Evolutionary conservation across 805 yeast genomes (phyloP).

Genomic region (Yarrowia sp.): DNA sequence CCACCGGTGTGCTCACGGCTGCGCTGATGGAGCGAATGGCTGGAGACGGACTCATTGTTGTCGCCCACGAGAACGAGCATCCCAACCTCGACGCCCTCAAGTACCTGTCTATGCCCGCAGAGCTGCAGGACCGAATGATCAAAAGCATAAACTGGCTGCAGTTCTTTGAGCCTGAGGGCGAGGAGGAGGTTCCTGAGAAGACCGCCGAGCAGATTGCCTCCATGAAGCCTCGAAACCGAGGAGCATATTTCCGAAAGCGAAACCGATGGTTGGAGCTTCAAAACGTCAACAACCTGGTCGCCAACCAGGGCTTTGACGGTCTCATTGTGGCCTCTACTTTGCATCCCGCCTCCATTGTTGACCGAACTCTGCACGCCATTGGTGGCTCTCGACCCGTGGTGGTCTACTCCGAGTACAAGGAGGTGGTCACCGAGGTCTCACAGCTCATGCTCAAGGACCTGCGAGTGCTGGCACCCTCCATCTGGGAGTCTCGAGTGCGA

Average conservation of each 20-base stretch:
- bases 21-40: constrained; percentile 89
- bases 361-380: constrained; percentile 57
- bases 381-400: constrained; percentile 89
- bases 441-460: constrained; percentile 64
- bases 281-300: constrained; percentile 46
- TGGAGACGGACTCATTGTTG: constrained; percentile 63
- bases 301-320: constrained; percentile 64
- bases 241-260: constrained; percentile 65
- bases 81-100: constrained; percentile 72
- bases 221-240: constrained; percentile 57
- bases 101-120: constrained; percentile 57
- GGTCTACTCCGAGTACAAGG: constrained; percentile 78
- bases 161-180: constrained; percentile 71
- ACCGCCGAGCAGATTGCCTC: constrained; percentile 53
- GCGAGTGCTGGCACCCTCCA: constrained; percentile 75
- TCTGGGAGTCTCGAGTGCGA: constrained; percentile 77
- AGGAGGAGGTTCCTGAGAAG: constrained; percentile 44
- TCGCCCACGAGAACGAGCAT: constrained; percentile 91
- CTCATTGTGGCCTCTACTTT: constrained; percentile 71
- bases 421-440: constrained; percentile 69
- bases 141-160: constrained; percentile 75
- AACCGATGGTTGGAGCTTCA: constrained; percentile 48
- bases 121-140: constrained; percentile 53
- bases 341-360: constrained; percentile 62
- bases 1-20: constrained; percentile 86